Conservation (phyloP, 2,329 filamentous ascomycete species). For the Cladosporium sphaerospermum region DNA sequence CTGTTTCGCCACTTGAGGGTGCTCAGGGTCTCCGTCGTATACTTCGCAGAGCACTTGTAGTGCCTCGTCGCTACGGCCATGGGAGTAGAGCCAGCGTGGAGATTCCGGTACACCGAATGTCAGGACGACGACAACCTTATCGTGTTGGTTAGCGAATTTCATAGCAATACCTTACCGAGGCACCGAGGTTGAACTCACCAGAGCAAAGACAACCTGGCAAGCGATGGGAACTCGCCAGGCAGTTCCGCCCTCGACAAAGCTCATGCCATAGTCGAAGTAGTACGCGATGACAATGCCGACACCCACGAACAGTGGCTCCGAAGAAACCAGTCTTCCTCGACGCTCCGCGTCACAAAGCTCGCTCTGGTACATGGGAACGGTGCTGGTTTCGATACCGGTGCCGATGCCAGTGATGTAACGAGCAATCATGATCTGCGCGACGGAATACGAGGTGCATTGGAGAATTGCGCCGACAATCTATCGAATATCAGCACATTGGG, state of each 20-base stretch:
- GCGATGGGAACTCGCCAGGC: conserved; percentile 44
- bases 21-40: conserved; percentile 25
- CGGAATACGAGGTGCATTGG: conserved; percentile 40
- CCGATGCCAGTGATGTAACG: conserved; percentile 45
- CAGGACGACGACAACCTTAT: conserved; percentile 34
- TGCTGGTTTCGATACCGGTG: conserved; percentile 42
- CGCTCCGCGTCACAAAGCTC: conserved; percentile 30
- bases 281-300: conserved; percentile 26
- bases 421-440: conserved; percentile 41
- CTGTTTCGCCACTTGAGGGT: conserved; percentile 24
- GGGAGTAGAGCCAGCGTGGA: conserved; percentile 37
- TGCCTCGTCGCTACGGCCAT: conserved; percentile 28
- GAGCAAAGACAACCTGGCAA: conserved; percentile 36
- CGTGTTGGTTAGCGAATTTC: neutral
- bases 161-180: neutral
- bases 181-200: conserved; percentile 5
- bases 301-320: conserved; percentile 31
- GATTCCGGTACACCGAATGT: conserved; percentile 35
- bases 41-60: conserved; percentile 30
- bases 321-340: conserved; percentile 29
- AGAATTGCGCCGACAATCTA: conserved; percentile 40
- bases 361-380: conserved; percentile 38
- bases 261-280: conserved; percentile 34
- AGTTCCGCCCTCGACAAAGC: conserved; percentile 36
- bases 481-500: neutral